Conservation (phyloP, 164 flowering plant genomes). For the Chimonanthus praecox region DNA sequence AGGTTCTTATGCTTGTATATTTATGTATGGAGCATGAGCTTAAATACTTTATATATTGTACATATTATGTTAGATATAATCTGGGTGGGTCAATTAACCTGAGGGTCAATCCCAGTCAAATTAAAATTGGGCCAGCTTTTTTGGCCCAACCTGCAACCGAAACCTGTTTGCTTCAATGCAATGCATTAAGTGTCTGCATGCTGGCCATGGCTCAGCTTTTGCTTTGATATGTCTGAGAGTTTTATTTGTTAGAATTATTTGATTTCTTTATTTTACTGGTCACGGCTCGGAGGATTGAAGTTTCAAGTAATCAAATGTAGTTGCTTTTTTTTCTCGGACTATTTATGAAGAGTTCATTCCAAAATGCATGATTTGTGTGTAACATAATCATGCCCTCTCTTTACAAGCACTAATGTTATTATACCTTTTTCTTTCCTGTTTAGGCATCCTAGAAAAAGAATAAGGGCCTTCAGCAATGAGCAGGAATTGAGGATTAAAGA, state of each 20-base stretch:
- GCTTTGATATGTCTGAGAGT: neutral
- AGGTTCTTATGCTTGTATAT: too few relatives aligned
- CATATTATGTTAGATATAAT: too few relatives aligned
- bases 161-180: neutral
- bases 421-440: neutral
- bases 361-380: neutral
- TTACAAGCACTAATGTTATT: neutral
- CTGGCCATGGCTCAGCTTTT: neutral
- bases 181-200: neutral
- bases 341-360: neutral
- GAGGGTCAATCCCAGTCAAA: too few relatives aligned
- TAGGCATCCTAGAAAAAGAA: constrained; percentile 62
- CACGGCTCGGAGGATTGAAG: neutral
- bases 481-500: constrained; percentile 57
- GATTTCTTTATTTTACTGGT: neutral
- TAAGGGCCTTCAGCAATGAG: constrained; percentile 56
- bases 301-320: neutral
- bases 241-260: neutral
- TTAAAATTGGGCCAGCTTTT: too few relatives aligned
- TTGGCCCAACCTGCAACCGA: neutral
- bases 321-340: neutral
- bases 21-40: too few relatives aligned
- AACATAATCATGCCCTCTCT: neutral
- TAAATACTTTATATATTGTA: too few relatives aligned
- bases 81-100: too few relatives aligned